phyloP scores from a whole-genome alignment of 129 eudicot species.

The Silybum marianum region DNA sequence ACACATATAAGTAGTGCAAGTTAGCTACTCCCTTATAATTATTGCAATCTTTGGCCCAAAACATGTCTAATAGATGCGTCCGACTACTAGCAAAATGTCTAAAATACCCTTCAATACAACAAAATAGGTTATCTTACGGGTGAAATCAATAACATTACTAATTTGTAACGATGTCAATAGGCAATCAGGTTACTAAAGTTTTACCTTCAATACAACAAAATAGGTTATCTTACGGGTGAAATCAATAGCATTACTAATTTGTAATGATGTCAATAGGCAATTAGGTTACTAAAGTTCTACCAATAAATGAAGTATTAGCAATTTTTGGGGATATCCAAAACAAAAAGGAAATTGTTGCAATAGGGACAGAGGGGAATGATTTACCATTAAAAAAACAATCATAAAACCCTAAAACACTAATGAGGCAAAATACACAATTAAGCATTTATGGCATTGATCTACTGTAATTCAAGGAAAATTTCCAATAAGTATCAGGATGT shows the following conservation, averaged over 20 bases:
- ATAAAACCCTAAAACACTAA: conserved; percentile 23
- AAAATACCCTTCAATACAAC: background rate
- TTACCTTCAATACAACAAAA: too few relatives aligned
- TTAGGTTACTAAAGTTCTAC: background rate
- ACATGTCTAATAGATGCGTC: background rate
- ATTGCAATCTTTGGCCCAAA: conserved; percentile 4
- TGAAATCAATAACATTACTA: conserved; percentile 1
- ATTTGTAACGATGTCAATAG: background rate
- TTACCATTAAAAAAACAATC: background rate
- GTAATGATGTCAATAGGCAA: background rate
- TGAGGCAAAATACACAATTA: background rate
- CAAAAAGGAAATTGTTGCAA: background rate
- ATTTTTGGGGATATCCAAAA: background rate
- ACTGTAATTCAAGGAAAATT: conserved; percentile 10
- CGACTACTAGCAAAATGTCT: conserved; percentile 1
- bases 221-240: too few relatives aligned
- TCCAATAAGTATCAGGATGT: background rate
- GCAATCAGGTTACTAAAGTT: background rate
- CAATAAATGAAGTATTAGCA: background rate
- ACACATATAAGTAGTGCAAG: background rate
- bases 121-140: background rate
- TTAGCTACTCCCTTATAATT: conserved; percentile 16
- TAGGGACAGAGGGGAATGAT: background rate
- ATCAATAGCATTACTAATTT: background rate
- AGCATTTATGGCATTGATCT: conserved; percentile 1